A percentile compares a stretch with the other conserved stretches of the same genome.
Evolutionary conservation across 768 basidiomycete species (phyloP).

Genomic region (Lentinula boryana): DNA sequence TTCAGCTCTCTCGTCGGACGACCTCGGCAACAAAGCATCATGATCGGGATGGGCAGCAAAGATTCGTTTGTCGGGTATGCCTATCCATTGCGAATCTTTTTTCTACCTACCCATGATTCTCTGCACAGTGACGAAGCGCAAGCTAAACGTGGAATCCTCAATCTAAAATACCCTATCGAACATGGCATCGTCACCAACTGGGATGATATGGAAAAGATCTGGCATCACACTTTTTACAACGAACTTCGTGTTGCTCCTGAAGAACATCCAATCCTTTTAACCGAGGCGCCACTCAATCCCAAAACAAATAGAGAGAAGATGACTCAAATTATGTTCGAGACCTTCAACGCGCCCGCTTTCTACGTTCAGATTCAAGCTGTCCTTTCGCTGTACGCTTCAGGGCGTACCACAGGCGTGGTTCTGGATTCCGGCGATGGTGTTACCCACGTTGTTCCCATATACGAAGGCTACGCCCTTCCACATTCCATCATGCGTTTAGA

Average conservation of each 20-base stretch:
- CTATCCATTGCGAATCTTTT: conserved; percentile 3
- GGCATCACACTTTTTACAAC: conserved; percentile 95
- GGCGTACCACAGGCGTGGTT: conserved; percentile 92
- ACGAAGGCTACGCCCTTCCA: conserved; percentile 89
- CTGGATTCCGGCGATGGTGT: conserved; percentile 97
- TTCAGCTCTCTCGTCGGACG: conserved; percentile 87
- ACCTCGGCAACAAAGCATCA: conserved; percentile 90
- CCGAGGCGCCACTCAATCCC: conserved; percentile 64
- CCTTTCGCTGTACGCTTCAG: conserved; percentile 76
- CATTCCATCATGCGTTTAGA: conserved; percentile 93
- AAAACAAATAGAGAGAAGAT: conserved; percentile 65
- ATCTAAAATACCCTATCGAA: conserved; percentile 90
- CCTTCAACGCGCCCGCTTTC: conserved; percentile 69
- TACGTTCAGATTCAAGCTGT: conserved; percentile 74
- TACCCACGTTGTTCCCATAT: conserved; percentile 93
- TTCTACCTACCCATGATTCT: conserved; percentile 12
- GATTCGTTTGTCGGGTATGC: conserved; percentile 92
- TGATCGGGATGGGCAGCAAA: conserved; percentile 97
- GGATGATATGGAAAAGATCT: conserved; percentile 99
- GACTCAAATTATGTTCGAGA: conserved; percentile 73
- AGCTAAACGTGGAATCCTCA: conserved; percentile 92
- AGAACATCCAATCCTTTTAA: conserved; percentile 43
- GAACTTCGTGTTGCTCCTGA: conserved; percentile 75
- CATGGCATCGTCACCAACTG: conserved; percentile 97
- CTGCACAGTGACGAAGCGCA: conserved; percentile 76